Conservation (phyloP, 2,329 filamentous ascomycete species). For the Penicillium sp. region DNA sequence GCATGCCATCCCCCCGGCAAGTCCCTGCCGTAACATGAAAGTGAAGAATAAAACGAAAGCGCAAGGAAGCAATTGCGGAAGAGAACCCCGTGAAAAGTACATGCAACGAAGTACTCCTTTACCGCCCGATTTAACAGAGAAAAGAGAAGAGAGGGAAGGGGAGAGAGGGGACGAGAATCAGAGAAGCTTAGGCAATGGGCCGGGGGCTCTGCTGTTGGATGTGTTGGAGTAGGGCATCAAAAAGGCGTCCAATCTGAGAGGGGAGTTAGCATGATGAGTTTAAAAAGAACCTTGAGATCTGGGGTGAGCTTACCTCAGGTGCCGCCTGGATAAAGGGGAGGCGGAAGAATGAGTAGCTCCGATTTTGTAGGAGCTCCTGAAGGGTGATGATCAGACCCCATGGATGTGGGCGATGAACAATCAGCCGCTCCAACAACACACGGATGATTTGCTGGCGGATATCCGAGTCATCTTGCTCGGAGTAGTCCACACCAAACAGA, state of each 20-base stretch:
- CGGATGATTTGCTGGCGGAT: conserved; percentile 89
- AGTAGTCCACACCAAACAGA: conserved; percentile 73
- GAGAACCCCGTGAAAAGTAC: conserved; percentile 21
- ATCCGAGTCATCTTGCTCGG: conserved; percentile 69
- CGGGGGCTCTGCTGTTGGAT: conserved; percentile 51
- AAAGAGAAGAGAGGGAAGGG: conserved; percentile 9
- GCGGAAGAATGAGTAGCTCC: conserved; percentile 87
- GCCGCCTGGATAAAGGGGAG: conserved; percentile 86
- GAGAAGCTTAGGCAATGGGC: conserved; percentile 31
- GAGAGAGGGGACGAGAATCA: conserved; percentile 11
- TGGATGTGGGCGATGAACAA: conserved; percentile 88
- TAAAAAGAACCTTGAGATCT: neutral
- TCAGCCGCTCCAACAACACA: conserved; percentile 80
- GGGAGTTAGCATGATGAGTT: conserved; percentile 4
- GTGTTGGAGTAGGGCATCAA: conserved; percentile 47
- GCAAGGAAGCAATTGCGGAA: conserved; percentile 20
- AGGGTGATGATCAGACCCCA: conserved; percentile 91
- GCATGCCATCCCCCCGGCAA: conserved; percentile 27
- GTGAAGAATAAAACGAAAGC: conserved; percentile 23
- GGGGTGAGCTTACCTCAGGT: conserved; percentile 66
- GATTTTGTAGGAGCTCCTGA: conserved; percentile 86
- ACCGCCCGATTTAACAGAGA: conserved; percentile 11
- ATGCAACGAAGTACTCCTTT: conserved; percentile 15
- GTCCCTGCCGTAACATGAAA: conserved; percentile 26
- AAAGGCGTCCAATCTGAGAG: conserved; percentile 45